Conservation (phyloP, 345 rosid genomes). For the Eucalyptus cloeziana region DNA sequence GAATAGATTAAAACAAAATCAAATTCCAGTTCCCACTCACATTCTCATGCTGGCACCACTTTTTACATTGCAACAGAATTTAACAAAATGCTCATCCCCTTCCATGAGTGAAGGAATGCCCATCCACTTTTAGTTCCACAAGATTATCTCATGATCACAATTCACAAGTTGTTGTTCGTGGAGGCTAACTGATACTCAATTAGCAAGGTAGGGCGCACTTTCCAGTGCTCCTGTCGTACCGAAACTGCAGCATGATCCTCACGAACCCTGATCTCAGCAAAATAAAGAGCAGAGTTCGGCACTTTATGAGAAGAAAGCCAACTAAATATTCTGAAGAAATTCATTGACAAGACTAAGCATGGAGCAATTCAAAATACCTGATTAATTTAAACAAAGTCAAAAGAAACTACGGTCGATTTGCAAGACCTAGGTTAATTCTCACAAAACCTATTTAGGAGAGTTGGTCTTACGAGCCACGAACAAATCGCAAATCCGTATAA, state of each 20-base stretch:
- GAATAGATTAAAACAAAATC: background rate
- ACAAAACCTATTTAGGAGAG: background rate
- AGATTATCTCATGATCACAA: conserved; percentile 67
- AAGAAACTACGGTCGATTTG: background rate
- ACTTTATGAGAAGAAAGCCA: background rate
- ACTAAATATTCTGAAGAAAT: background rate
- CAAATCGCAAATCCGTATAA: background rate
- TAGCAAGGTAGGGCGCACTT: conserved; percentile 73
- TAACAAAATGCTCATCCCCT: background rate
- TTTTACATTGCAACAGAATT: background rate
- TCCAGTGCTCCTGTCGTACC: conserved; percentile 88
- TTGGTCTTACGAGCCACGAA: background rate
- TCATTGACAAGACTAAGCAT: background rate
- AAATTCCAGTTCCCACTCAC: background rate
- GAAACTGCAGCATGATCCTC: conserved; percentile 98
- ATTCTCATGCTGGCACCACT: background rate
- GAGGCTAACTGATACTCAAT: conserved; percentile 79
- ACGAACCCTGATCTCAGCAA: conserved; percentile 45
- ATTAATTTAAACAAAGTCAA: background rate
- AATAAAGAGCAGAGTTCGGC: background rate
- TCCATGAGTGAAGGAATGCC: background rate
- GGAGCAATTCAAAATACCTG: background rate
- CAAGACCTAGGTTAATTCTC: background rate
- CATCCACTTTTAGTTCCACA: background rate
- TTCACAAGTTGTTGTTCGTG: conserved; percentile 97